These are phyloP conservation scores for Globisporangium abappressorium DNA, from an alignment of 352 stramenopile species.

Conservation along the genomic window DNA sequence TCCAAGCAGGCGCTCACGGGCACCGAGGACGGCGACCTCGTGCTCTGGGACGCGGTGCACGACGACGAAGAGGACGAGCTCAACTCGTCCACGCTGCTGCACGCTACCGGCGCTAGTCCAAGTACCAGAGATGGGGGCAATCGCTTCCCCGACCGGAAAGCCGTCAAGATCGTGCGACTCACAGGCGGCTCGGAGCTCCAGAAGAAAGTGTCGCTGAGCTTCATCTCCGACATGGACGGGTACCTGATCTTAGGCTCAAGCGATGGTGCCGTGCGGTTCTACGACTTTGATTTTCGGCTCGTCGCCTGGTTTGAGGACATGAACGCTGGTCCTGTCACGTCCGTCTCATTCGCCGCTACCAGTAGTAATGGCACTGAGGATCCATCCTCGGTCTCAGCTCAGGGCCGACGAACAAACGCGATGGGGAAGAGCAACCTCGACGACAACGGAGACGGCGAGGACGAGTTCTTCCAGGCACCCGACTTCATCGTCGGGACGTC, in stretches of 20 bases:
- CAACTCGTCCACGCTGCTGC: conserved; percentile 18
- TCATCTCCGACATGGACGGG: conserved; percentile 78
- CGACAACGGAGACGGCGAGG: conserved; percentile 20
- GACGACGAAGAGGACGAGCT: conserved; percentile 25
- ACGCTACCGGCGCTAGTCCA: not conserved
- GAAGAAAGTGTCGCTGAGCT: conserved; percentile 50
- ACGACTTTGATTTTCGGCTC: conserved; percentile 92
- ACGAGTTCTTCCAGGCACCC: conserved; percentile 67
- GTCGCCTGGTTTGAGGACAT: conserved; percentile 94
- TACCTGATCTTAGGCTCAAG: conserved; percentile 89
- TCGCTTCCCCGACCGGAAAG: conserved; percentile 63
- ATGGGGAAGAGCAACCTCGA: conserved; percentile 17
- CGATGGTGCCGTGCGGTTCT: conserved; percentile 91
- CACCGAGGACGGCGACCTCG: conserved; percentile 83
- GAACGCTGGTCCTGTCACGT: conserved; percentile 84
- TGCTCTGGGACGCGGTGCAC: conserved; percentile 81
- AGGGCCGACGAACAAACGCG: not conserved
- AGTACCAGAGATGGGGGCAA: not conserved
- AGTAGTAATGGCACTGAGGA: not conserved
- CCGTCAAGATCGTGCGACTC: conserved; percentile 83
- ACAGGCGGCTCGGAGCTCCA: conserved; percentile 40
- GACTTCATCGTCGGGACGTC: conserved; percentile 91
- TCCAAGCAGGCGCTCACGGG: conserved; percentile 82
- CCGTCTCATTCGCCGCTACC: conserved; percentile 79
- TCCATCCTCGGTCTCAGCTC: conserved; percentile 7